Evolutionary conservation across 2,329 filamentous ascomycete species (phyloP).

Genomic region (Xylaria sp.): DNA sequence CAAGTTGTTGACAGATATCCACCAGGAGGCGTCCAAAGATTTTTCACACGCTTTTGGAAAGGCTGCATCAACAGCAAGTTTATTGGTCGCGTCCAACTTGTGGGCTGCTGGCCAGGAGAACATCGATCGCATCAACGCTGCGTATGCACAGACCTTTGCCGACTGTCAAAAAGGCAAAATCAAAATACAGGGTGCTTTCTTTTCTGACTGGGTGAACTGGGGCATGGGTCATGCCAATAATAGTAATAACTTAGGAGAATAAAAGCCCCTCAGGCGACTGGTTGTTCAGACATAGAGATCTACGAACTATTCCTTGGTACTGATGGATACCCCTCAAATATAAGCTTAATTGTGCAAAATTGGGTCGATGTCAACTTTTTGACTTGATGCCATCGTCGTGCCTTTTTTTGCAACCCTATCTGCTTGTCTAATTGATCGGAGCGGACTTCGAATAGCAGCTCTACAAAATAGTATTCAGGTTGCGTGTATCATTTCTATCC

Average conservation of each 20-base stretch:
- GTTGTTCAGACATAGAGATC: neutral
- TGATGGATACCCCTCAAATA: slow-evolving; percentile 25
- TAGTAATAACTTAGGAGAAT: slow-evolving; percentile 21
- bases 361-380: too few relatives aligned
- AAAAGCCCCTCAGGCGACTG: neutral
- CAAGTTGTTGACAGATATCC: slow-evolving; percentile 71
- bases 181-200: slow-evolving; percentile 72
- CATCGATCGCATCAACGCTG: slow-evolving; percentile 65
- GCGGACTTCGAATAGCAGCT: too few relatives aligned
- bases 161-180: slow-evolving; percentile 67
- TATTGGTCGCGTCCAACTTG: slow-evolving; percentile 73
- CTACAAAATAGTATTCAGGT: neutral
- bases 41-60: slow-evolving; percentile 75
- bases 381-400: neutral
- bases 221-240: slow-evolving; percentile 61
- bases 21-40: slow-evolving; percentile 72
- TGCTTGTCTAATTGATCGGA: too few relatives aligned
- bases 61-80: slow-evolving; percentile 77
- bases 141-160: slow-evolving; percentile 72
- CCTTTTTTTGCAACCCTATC: too few relatives aligned
- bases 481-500: too few relatives aligned
- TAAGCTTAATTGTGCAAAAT: neutral
- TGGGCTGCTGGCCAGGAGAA: slow-evolving; percentile 63
- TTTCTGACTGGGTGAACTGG: slow-evolving; percentile 81
- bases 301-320: neutral